Conservation (phyloP, 257 asterid species). For the Capsicum pubescens region DNA sequence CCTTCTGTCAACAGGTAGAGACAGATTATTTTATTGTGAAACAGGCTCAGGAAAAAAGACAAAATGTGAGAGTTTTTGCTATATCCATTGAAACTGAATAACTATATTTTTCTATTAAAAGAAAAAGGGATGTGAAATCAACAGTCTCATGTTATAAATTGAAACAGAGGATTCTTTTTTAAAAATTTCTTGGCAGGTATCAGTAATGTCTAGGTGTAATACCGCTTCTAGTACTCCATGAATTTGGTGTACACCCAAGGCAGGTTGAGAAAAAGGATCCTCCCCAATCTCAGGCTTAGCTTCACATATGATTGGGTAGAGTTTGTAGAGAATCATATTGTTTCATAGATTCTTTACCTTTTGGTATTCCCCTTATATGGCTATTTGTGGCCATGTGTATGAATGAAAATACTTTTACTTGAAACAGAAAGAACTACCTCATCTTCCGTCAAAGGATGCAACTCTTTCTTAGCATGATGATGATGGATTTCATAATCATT, state of each 20-base stretch:
- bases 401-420: neutral
- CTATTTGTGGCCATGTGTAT: neutral
- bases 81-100: neutral
- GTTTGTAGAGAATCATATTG: neutral
- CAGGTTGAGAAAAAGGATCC: neutral
- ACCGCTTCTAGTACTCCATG: neutral
- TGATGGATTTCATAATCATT: conserved; percentile 36
- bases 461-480: conserved; percentile 29
- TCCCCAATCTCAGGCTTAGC: neutral
- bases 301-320: neutral
- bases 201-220: neutral
- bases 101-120: neutral
- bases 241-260: conserved; percentile 12
- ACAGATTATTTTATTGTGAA: neutral
- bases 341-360: neutral
- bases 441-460: conserved; percentile 26
- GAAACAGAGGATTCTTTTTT: neutral
- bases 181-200: neutral
- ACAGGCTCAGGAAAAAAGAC: neutral
- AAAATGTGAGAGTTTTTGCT: neutral
- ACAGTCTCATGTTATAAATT: neutral
- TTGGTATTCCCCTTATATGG: neutral
- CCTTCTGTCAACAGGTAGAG: neutral
- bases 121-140: neutral
- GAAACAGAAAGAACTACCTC: conserved; percentile 33